These are phyloP conservation scores for Pseudoturritis turrita DNA, from an alignment of 345 rosid species.

Conservation along the genomic window DNA sequence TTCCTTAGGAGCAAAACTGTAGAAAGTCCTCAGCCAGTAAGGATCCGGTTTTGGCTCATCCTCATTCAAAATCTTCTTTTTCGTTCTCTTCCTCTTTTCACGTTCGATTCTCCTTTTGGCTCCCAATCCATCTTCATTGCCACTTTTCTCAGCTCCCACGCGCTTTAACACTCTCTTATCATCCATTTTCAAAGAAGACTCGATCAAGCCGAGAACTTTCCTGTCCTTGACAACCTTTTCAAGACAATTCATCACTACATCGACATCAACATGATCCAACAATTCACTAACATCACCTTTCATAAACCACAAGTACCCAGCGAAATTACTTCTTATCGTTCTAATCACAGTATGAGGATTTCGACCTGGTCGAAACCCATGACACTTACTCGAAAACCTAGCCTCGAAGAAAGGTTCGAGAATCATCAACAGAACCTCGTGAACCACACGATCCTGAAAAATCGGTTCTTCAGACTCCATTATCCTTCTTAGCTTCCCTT, in stretches of 20 bases:
- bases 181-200: conserved; percentile 40
- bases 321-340: conserved; percentile 76
- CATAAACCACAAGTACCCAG: conserved; percentile 93
- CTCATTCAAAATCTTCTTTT: conserved; percentile 67
- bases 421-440: conserved; percentile 80
- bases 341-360: conserved; percentile 87
- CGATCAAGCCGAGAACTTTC: conserved; percentile 61
- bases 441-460: conserved; percentile 89
- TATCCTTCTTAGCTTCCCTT: conserved; percentile 47
- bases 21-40: conserved; percentile 88
- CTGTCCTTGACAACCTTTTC: conserved; percentile 66
- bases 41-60: conserved; percentile 97
- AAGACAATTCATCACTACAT: conserved; percentile 51
- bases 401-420: conserved; percentile 81
- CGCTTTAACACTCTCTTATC: conserved; percentile 28
- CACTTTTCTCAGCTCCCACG: conserved; percentile 5
- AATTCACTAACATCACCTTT: conserved; percentile 72
- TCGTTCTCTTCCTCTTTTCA: conserved; percentile 48
- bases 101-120: conserved; percentile 38
- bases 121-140: conserved; percentile 34
- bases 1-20: conserved; percentile 82
- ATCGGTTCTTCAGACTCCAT: conserved; percentile 52
- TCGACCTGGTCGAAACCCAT: conserved; percentile 89
- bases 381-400: conserved; percentile 63
- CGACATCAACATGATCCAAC: conserved; percentile 42